Evolutionary conservation across 1,284 basidiomycete genomes (phyloP).

Genomic region (Polyporus tsugae): DNA sequence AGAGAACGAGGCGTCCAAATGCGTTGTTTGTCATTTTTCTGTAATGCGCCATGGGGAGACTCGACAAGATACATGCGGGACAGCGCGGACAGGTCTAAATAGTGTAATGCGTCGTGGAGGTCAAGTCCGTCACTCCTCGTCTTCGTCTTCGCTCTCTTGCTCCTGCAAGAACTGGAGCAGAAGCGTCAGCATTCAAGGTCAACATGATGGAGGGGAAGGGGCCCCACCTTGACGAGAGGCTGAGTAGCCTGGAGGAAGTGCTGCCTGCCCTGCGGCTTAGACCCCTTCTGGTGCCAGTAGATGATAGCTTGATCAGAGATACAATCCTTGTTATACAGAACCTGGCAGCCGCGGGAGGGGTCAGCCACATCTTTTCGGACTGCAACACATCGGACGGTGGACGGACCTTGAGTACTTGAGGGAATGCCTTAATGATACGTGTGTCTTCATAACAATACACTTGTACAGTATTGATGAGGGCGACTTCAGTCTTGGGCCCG

Average conservation of each 20-base stretch:
- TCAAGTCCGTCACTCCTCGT: conserved; percentile 54
- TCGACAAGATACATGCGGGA: conserved; percentile 14
- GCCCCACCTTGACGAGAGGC: conserved; percentile 85
- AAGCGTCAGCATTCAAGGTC: conserved; percentile 16
- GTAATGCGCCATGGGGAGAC: background rate
- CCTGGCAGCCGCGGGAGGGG: conserved; percentile 50
- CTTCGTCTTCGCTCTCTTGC: conserved; percentile 80
- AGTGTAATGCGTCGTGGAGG: background rate
- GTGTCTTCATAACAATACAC: conserved; percentile 96
- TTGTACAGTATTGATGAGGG: conserved; percentile 93
- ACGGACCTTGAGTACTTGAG: conserved; percentile 88
- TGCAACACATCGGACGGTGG: background rate
- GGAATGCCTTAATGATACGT: conserved; percentile 92
- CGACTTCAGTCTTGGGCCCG: conserved; percentile 89
- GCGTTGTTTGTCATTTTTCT: conserved; percentile 14
- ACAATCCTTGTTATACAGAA: conserved; percentile 95
- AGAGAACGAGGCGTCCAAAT: conserved; percentile 2
- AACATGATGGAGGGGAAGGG: conserved; percentile 1
- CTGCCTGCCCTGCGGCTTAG: conserved; percentile 93
- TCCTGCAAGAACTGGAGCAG: conserved; percentile 78
- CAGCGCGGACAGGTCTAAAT: background rate
- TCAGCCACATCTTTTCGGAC: background rate
- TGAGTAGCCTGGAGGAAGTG: conserved; percentile 93
- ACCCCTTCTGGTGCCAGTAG: conserved; percentile 97
- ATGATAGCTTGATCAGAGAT: conserved; percentile 95